Evolutionary conservation across 2,329 filamentous ascomycete genomes (phyloP).

Genomic region (Arthrobotrys iridis): DNA sequence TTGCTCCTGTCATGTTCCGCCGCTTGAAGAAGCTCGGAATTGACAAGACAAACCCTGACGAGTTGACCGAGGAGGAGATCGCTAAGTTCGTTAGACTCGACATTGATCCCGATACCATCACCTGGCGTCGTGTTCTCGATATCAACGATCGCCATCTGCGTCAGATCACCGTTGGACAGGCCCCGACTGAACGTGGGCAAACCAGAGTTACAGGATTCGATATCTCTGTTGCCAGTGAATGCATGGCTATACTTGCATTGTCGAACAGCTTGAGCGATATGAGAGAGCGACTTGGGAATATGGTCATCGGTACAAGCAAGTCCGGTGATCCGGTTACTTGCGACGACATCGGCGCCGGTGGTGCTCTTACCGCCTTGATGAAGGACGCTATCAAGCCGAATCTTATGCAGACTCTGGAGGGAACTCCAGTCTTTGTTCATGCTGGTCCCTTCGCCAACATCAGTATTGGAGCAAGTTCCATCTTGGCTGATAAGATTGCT

Average conservation of each 20-base stretch:
- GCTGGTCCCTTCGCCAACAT: conserved; percentile 99
- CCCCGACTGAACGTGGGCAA: conserved; percentile 88
- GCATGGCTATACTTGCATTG: conserved; percentile 96
- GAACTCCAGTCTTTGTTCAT: conserved; percentile 96
- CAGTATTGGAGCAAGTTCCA: conserved; percentile 91
- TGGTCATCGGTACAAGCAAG: conserved; percentile 91
- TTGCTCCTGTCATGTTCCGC: conserved; percentile 89
- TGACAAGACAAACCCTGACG: conserved; percentile 89
- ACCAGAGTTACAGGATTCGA: conserved; percentile 92
- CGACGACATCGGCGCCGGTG: conserved; percentile 92
- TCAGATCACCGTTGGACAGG: conserved; percentile 86
- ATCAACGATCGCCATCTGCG: conserved; percentile 96
- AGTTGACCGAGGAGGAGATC: conserved; percentile 90
- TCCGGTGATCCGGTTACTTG: conserved; percentile 91
- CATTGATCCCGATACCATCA: conserved; percentile 96
- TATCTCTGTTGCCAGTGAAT: conserved; percentile 96
- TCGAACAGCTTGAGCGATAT: conserved; percentile 88
- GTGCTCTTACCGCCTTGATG: conserved; percentile 93
- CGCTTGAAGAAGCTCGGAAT: conserved; percentile 96
- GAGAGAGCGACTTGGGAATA: conserved; percentile 89
- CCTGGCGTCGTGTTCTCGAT: conserved; percentile 94
- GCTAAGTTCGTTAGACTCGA: conserved; percentile 88
- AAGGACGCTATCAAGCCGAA: conserved; percentile 99
- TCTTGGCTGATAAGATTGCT: conserved; percentile 92
- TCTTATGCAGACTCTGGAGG: conserved; percentile 97